Conservation (phyloP, 495 filamentous ascomycete genomes). For the Evernia prunastri region DNA sequence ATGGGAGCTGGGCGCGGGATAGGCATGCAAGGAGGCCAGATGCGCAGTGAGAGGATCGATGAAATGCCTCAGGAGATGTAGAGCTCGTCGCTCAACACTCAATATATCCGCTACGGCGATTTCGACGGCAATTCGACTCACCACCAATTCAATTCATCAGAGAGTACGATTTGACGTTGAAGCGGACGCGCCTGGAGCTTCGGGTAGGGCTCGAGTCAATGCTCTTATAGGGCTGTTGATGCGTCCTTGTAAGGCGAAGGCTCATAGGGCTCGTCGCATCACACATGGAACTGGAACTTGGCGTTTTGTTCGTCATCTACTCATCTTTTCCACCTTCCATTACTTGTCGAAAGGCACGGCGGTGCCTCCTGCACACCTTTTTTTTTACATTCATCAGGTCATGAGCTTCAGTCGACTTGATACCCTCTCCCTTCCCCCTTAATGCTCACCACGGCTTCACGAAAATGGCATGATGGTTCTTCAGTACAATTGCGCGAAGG, state of each 20-base stretch:
- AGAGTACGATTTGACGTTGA: conserved; percentile 13
- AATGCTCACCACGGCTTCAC: neutral
- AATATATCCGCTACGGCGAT: neutral
- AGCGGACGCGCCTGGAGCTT: conserved; percentile 6
- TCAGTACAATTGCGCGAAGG: no score
- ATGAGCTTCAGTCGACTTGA: neutral
- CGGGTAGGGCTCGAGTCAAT: conserved; percentile 18
- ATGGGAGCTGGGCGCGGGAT: conserved; percentile 15
- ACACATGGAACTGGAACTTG: conserved; percentile 7
- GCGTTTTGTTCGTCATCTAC: conserved; percentile 13
- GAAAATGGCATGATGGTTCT: neutral
- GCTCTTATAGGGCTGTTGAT: conserved; percentile 19
- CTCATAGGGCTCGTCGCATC: conserved; percentile 15
- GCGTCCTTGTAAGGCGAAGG: conserved; percentile 17
- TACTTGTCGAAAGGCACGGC: conserved; percentile 7
- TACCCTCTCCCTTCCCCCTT: neutral
- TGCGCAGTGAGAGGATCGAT: conserved; percentile 17
- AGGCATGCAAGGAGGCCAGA: conserved; percentile 17
- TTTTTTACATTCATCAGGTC: neutral
- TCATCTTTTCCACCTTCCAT: conserved; percentile 3
- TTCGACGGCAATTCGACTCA: conserved; percentile 7
- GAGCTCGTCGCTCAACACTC: conserved; percentile 5
- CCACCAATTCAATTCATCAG: neutral
- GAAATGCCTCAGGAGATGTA: conserved; percentile 24
- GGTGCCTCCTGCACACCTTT: conserved; percentile 1